Evolutionary conservation across 1,139 yeast species (phyloP).

Genomic region (Zygotorulaspora mrakii): DNA sequence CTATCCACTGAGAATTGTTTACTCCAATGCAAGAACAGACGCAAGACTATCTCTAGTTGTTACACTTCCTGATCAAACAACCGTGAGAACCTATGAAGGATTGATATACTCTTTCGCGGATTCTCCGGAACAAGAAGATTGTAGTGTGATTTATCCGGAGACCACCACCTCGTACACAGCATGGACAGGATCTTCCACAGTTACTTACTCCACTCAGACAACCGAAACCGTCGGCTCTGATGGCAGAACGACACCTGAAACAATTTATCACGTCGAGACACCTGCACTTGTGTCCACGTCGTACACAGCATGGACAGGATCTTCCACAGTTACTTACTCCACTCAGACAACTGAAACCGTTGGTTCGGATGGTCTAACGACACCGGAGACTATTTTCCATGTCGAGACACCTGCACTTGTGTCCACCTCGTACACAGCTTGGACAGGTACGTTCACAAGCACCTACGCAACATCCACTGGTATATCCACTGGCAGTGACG

Average conservation of each 20-base stretch:
- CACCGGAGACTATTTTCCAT: slow-evolving; percentile 5
- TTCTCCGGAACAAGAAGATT: slow-evolving; percentile 5
- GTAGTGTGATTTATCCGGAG: slow-evolving; percentile 5
- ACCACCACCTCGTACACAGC: slow-evolving; percentile 6
- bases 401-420: neutral
- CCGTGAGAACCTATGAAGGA: slow-evolving; percentile 3
- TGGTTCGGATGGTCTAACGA: neutral
- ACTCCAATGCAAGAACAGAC: slow-evolving; percentile 2
- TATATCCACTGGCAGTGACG: neutral
- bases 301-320: slow-evolving; percentile 9
- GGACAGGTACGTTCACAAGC: slow-evolving; percentile 11
- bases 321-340: slow-evolving; percentile 12
- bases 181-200: slow-evolving; percentile 16
- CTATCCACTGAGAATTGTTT: slow-evolving; percentile 34
- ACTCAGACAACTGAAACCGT: slow-evolving; percentile 10
- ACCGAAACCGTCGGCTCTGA: slow-evolving; percentile 7
- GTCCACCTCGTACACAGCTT: slow-evolving; percentile 2
- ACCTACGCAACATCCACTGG: neutral
- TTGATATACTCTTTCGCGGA: slow-evolving; percentile 8
- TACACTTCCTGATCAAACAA: slow-evolving; percentile 7
- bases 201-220: slow-evolving; percentile 13
- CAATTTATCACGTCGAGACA: slow-evolving; percentile 14
- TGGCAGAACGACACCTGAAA: slow-evolving; percentile 11
- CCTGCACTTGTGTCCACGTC: slow-evolving; percentile 8
- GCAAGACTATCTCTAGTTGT: slow-evolving; percentile 7